A percentile compares a stretch with the other conserved stretches of the same genome.
phyloP scores from a whole-genome alignment of 2,329 filamentous ascomycete species.

The Dothistroma pini region DNA sequence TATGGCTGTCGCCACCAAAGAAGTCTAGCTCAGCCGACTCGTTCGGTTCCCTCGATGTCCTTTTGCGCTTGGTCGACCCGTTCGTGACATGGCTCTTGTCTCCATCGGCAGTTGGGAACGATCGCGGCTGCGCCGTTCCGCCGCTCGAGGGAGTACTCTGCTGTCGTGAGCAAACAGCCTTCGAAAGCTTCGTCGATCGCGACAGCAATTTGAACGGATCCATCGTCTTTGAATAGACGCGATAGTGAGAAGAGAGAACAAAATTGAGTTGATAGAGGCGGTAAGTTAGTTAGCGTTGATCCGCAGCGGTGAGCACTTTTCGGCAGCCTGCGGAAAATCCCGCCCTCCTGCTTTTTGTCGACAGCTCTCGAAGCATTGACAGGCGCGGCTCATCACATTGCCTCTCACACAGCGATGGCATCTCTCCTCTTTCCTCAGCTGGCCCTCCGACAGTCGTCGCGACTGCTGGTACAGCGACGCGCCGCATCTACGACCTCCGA shows the following conservation, averaged over 20 bases:
- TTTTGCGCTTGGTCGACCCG: background rate
- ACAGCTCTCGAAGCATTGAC: background rate
- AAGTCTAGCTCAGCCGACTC: slow-evolving; percentile 43
- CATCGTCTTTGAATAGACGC: slow-evolving; percentile 43
- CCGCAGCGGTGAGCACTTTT: background rate
- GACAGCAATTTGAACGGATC: slow-evolving; percentile 72
- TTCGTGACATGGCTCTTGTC: slow-evolving; percentile 26
- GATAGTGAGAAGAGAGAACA: background rate
- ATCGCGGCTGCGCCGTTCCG: slow-evolving; percentile 62
- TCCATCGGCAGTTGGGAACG: slow-evolving; percentile 47
- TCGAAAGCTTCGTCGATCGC: slow-evolving; percentile 60
- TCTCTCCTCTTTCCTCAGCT: slow-evolving; percentile 45
- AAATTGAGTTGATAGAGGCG: background rate
- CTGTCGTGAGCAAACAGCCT: slow-evolving; percentile 36
- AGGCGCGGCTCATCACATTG: slow-evolving; percentile 17
- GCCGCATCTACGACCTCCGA: slow-evolving; percentile 50
- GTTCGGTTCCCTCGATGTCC: slow-evolving; percentile 38
- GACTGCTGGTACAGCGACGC: slow-evolving; percentile 44
- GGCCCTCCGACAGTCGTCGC: slow-evolving; percentile 42
- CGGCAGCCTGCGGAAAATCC: background rate
- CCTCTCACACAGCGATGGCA: slow-evolving; percentile 41
- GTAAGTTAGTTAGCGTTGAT: background rate
- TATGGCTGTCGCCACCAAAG: slow-evolving; percentile 32
- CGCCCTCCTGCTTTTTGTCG: background rate
- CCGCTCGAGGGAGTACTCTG: slow-evolving; percentile 62